A percentile compares a stretch with the other conserved stretches of the same genome.
Evolutionary conservation across 106 monocot genomes (phyloP).

Genomic region (Platanthera guangdongensis): DNA sequence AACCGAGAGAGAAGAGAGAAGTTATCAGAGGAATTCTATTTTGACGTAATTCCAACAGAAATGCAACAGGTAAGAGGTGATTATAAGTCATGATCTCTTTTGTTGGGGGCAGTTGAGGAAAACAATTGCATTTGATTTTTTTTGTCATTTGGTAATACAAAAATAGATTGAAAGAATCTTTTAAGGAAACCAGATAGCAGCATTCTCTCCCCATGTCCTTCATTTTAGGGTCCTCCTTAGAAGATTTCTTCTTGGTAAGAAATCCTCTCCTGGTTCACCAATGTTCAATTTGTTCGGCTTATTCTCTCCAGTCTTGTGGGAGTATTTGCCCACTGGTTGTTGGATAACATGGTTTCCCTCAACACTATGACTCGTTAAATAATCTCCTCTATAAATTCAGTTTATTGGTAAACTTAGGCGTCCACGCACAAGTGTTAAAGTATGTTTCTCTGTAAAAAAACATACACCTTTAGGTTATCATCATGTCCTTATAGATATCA

Average conservation of each 20-base stretch:
- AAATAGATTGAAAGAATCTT: background rate
- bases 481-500: background rate
- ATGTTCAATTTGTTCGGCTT: background rate
- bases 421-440: background rate
- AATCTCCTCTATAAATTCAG: background rate
- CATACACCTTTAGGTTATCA: background rate
- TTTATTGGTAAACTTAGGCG: background rate
- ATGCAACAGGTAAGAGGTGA: slow-evolving; percentile 55
- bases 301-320: background rate
- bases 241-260: background rate
- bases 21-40: slow-evolving; percentile 92
- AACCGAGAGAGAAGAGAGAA: slow-evolving; percentile 94
- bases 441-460: background rate
- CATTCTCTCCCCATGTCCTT: background rate
- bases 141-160: background rate
- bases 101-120: background rate
- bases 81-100: background rate
- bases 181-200: background rate
- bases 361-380: background rate
- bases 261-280: background rate
- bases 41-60: slow-evolving; percentile 68
- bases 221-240: background rate
- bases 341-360: background rate
- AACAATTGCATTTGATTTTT: background rate
- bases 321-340: background rate